Evolutionary conservation across 441 rosid species (phyloP).

Genomic region (Croton laevigatus): DNA sequence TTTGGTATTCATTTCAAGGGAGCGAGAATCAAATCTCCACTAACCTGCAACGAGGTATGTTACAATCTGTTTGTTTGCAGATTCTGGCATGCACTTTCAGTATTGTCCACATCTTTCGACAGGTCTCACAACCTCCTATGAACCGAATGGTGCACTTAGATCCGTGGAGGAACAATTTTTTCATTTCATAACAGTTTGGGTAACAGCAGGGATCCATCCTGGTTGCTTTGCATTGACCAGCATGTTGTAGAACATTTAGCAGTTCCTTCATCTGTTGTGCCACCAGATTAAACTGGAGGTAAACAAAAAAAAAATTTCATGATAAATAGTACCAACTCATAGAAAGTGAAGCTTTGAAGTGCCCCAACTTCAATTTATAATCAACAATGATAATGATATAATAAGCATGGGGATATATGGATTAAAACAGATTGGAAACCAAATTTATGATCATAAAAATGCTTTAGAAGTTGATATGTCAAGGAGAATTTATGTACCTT

Average conservation of each 20-base stretch:
- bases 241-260: constrained; percentile 43
- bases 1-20: neutral
- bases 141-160: constrained; percentile 31
- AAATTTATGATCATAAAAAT: neutral
- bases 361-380: neutral
- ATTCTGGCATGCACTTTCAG: constrained; percentile 34
- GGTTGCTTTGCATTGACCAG: constrained; percentile 30
- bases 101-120: constrained; percentile 30
- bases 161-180: constrained; percentile 40
- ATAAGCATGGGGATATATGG: neutral
- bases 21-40: constrained; percentile 1
- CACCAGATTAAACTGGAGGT: constrained; percentile 1
- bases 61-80: constrained; percentile 39
- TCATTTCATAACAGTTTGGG: constrained; percentile 36
- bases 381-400: neutral
- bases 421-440: neutral
- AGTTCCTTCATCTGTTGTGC: constrained; percentile 29
- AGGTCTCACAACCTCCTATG: constrained; percentile 33
- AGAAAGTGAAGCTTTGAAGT: neutral
- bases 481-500: constrained; percentile 20
- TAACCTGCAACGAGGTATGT: constrained; percentile 52
- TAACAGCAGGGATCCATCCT: constrained; percentile 29
- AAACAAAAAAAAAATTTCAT: neutral
- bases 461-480: neutral
- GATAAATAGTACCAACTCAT: neutral